Evolutionary conservation across 2,329 filamentous ascomycete genomes (phyloP).

Genomic region (Penicillium hesseltinei): DNA sequence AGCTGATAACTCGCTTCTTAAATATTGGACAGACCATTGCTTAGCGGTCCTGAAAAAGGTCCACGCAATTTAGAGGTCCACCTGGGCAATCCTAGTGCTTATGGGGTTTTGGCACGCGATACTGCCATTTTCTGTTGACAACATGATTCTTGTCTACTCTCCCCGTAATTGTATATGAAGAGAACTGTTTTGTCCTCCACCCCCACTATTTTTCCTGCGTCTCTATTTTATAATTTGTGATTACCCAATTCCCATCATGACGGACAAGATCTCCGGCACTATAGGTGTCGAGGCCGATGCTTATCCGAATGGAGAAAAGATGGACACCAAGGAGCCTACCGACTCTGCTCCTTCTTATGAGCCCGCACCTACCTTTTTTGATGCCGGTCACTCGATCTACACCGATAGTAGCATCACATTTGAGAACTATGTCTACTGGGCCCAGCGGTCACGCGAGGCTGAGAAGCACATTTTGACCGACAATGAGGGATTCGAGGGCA

Average conservation of each 20-base stretch:
- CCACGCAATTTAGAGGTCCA: background rate
- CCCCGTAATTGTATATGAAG: background rate
- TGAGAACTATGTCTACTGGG: constrained; percentile 40
- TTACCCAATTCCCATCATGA: constrained; percentile 2
- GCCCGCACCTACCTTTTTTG: background rate
- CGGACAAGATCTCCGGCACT: constrained; percentile 12
- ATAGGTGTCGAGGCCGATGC: constrained; percentile 11
- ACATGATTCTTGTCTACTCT: background rate
- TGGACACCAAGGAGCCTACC: constrained; percentile 22
- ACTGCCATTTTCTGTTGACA: background rate
- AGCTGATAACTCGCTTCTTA: background rate
- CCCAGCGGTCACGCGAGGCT: constrained; percentile 33
- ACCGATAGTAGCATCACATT: constrained; percentile 33
- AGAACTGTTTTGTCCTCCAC: background rate
- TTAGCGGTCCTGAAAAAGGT: background rate
- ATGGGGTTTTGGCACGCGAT: background rate
- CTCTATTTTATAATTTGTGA: background rate
- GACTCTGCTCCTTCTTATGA: background rate
- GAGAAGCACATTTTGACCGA: constrained; percentile 26
- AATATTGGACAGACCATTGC: background rate
- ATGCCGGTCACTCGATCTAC: constrained; percentile 8
- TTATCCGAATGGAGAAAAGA: constrained; percentile 16
- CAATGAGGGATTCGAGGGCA: constrained; percentile 9
- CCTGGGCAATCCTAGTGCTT: background rate
- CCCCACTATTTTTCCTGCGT: background rate